phyloP scores from a whole-genome alignment of 768 basidiomycete genomes.

The Termitomyces eurrhizus region DNA sequence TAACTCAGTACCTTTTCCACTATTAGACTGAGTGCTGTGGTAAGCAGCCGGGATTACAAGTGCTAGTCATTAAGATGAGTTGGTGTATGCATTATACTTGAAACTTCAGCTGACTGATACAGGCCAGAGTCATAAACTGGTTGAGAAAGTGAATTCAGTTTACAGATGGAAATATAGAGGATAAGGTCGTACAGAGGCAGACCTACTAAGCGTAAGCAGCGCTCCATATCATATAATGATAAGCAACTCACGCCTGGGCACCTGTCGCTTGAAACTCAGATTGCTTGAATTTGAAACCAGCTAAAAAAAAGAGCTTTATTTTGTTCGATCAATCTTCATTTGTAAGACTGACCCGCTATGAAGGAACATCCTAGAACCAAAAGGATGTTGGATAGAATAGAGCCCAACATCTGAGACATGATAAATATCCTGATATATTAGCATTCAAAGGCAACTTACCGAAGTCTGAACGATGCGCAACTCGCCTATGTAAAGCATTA shows the following conservation, averaged over 20 bases:
- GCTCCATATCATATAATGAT: background rate
- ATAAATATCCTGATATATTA: background rate
- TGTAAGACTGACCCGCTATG: conserved; percentile 57
- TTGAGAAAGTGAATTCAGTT: conserved; percentile 10
- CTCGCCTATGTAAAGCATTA: conserved; percentile 45
- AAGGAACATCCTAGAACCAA: conserved; percentile 91
- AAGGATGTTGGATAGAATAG: conserved; percentile 86
- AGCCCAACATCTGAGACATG: conserved; percentile 71
- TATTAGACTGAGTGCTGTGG: conserved; percentile 36
- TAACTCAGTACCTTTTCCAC: conserved; percentile 9
- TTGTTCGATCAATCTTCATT: background rate
- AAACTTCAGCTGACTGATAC: conserved; percentile 58
- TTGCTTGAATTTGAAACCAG: conserved; percentile 62
- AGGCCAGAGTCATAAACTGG: conserved; percentile 80
- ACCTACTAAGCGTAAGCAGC: conserved; percentile 25
- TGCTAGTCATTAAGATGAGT: conserved; percentile 32
- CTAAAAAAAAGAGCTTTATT: conserved; percentile 25
- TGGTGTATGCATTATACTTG: background rate
- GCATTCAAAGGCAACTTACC: conserved; percentile 32
- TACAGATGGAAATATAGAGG: conserved; percentile 1
- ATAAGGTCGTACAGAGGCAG: conserved; percentile 37
- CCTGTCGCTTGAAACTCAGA: conserved; percentile 79
- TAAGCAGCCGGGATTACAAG: conserved; percentile 92
- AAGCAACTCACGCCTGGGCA: conserved; percentile 70
- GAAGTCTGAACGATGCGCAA: conserved; percentile 91